Evolutionary conservation across 2,329 filamentous ascomycete genomes (phyloP).

Genomic region (Fusarium duplospermum): DNA sequence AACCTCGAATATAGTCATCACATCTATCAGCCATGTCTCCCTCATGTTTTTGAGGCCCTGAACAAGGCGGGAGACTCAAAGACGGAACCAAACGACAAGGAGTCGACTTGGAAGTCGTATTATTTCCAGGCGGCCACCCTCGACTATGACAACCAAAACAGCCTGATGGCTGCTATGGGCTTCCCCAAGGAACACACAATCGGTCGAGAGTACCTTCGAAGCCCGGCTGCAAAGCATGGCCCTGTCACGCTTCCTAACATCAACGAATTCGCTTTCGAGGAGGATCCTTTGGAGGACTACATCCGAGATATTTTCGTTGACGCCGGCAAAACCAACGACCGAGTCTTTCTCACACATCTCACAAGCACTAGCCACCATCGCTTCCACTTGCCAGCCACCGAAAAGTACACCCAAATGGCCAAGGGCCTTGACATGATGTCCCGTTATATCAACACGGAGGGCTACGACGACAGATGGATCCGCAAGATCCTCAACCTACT

Average conservation of each 20-base stretch:
- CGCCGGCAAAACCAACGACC: slow-evolving; percentile 46
- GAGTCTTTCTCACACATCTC: slow-evolving; percentile 50
- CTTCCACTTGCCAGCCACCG: slow-evolving; percentile 46
- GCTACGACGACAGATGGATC: slow-evolving; percentile 49
- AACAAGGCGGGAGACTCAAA: slow-evolving; percentile 39
- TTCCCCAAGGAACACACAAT: slow-evolving; percentile 44
- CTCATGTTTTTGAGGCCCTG: slow-evolving; percentile 52
- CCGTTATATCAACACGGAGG: slow-evolving; percentile 47
- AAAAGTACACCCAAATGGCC: slow-evolving; percentile 43
- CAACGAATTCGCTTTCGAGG: slow-evolving; percentile 52
- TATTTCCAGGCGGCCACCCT: slow-evolving; percentile 51
- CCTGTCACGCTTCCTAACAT: slow-evolving; percentile 45
- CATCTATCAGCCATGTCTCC: slow-evolving; percentile 58
- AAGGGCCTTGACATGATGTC: slow-evolving; percentile 47
- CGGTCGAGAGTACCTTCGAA: slow-evolving; percentile 46
- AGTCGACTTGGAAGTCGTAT: slow-evolving; percentile 47
- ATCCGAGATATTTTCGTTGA: slow-evolving; percentile 48
- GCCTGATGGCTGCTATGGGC: slow-evolving; percentile 47
- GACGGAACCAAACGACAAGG: slow-evolving; percentile 5
- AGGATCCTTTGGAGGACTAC: slow-evolving; percentile 48
- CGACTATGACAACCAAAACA: slow-evolving; percentile 49
- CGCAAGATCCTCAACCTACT: slow-evolving; percentile 45
- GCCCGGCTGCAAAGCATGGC: slow-evolving; percentile 45
- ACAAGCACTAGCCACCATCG: slow-evolving; percentile 52
- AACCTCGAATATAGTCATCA: slow-evolving; percentile 56